Base-by-base conservation (phyloP, 2,329 filamentous ascomycete species). In the Parastagonospora avenae region DNA sequence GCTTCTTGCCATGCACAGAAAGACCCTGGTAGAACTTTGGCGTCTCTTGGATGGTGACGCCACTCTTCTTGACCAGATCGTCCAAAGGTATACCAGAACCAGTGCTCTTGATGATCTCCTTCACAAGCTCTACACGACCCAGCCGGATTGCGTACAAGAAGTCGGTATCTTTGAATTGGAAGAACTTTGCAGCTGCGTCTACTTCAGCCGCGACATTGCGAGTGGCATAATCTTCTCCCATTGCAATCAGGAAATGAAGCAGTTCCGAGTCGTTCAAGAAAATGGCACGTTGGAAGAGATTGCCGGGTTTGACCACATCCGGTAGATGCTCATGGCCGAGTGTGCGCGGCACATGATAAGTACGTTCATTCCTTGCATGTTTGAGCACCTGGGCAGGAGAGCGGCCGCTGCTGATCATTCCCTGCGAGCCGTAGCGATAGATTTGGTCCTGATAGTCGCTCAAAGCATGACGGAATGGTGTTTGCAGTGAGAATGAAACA, bases 21-120 rank as follows among this genome's bases (percentile, higher is more conserved):
- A 56, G 38, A 0, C 91, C 91, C 70, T 90, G 88, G 66, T 95
- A 95, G 69, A 84, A 90, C 48, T 82, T 81, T 1, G 89, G 84
- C 68, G 87, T 89, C 57, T 83, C 77, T 46, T 83, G 79, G 42
- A 86, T 70, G 61, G 87, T 80, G 1, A 88, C 72, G 2, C 88
- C 88, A 48, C 80, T 87, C 49, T 82, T 82, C 71, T 86, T 82
- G 37, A 89, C 82, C 5, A 94, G 74, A 14, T 83, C 76, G 41
- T 88, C 82, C 0, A 92, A 74, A 0, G 89, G 87, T 52, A 93
- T 81, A 1, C 88, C 88, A 4, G 84, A 84, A 1, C 89, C 90
- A 6, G 83, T 84, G 6, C 77, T 76, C 64, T 81, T 84, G 68
- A 93, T 90, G 48, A 90, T 79, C 44, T 85, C 79, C 0, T 81